Conservation (phyloP, 2,329 filamentous ascomycete species). For the Verticillium alfalfae region DNA sequence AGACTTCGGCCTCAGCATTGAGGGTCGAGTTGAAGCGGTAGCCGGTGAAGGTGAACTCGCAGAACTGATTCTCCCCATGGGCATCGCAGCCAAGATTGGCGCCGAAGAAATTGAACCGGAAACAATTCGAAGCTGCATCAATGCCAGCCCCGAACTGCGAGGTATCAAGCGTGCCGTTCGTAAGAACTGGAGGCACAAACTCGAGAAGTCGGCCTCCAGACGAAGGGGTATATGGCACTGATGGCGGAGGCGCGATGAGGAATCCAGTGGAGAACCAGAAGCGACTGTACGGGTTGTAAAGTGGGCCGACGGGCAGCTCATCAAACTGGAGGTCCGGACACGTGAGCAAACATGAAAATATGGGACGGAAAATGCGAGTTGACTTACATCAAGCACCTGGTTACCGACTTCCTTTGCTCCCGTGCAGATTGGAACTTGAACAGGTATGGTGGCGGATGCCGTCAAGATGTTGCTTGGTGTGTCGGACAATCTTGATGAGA, state of each 20-base stretch:
- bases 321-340: slow-evolving; percentile 25
- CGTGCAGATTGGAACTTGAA: slow-evolving; percentile 9
- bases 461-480: background rate
- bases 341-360: too few relatives aligned
- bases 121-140: slow-evolving; percentile 27
- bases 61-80: slow-evolving; percentile 26
- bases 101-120: slow-evolving; percentile 32
- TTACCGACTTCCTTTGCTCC: slow-evolving; percentile 25
- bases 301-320: slow-evolving; percentile 24
- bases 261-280: slow-evolving; percentile 38
- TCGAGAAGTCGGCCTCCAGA: slow-evolving; percentile 33
- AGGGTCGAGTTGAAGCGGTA: slow-evolving; percentile 27
- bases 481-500: background rate
- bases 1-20: slow-evolving; percentile 19
- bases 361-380: too few relatives aligned
- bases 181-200: slow-evolving; percentile 30
- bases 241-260: slow-evolving; percentile 25
- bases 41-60: slow-evolving; percentile 35
- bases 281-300: slow-evolving; percentile 31
- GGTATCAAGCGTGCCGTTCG: slow-evolving; percentile 22
- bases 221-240: slow-evolving; percentile 27
- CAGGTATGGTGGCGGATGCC: slow-evolving; percentile 4
- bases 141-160: slow-evolving; percentile 34
- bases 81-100: slow-evolving; percentile 32
- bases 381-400: slow-evolving; percentile 28